phyloP scores from a whole-genome alignment of 164 flowering plant genomes.

The Dillenia suffruticosa region DNA sequence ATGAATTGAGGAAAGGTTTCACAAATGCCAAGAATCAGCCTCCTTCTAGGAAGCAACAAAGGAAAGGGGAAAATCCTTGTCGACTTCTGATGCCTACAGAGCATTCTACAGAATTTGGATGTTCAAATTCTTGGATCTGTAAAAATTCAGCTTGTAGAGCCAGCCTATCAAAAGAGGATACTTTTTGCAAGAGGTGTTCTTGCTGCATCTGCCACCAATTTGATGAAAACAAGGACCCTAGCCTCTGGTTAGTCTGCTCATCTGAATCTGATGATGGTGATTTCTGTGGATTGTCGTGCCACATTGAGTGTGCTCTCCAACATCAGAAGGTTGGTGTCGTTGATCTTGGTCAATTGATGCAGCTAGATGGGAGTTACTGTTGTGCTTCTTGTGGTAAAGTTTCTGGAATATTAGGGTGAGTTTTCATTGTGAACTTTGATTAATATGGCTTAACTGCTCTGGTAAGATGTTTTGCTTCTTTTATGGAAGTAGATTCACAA shows the following conservation, averaged over 20 bases:
- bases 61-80: constrained; percentile 77
- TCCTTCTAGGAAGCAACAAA: constrained; percentile 50
- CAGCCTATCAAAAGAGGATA: constrained; percentile 57
- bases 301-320: constrained; percentile 93
- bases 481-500: background rate
- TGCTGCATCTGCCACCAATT: constrained; percentile 95
- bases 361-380: constrained; percentile 95
- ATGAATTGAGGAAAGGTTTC: constrained; percentile 48
- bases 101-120: constrained; percentile 40
- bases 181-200: constrained; percentile 97
- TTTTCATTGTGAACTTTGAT: constrained; percentile 9
- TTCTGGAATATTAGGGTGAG: constrained; percentile 89
- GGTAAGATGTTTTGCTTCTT: background rate
- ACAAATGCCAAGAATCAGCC: constrained; percentile 32
- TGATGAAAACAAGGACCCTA: constrained; percentile 98
- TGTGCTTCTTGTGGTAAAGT: constrained; percentile 99
- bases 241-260: constrained; percentile 95
- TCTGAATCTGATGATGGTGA: constrained; percentile 61
- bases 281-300: constrained; percentile 92
- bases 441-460: no score
- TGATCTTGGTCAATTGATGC: constrained; percentile 87
- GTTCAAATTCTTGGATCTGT: constrained; percentile 68
- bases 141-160: constrained; percentile 96
- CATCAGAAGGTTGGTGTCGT: constrained; percentile 84
- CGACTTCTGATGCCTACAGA: constrained; percentile 42